A percentile compares a stretch with the other conserved stretches of the same genome.
Evolutionary conservation across 768 basidiomycete genomes (phyloP).

Genomic region (Naganishia onofrii): DNA sequence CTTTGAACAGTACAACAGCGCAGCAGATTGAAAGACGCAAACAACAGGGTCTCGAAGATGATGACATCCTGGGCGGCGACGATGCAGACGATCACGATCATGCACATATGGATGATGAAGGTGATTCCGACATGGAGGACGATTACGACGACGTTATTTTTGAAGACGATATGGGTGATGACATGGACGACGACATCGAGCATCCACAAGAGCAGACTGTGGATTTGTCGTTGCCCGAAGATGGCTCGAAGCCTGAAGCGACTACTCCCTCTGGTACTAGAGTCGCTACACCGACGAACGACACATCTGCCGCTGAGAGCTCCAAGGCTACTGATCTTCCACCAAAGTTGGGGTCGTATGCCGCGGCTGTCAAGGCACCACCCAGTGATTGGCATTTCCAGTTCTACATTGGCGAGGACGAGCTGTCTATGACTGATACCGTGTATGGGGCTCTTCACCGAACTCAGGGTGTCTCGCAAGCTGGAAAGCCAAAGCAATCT

Average conservation of each 20-base stretch:
- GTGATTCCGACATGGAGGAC: conserved; percentile 24
- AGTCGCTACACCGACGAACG: conserved; percentile 76
- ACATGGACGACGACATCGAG: conserved; percentile 65
- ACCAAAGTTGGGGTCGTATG: conserved; percentile 64
- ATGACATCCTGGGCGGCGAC: conserved; percentile 59
- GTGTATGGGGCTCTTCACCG: conserved; percentile 96
- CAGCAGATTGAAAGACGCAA: neutral
- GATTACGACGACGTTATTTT: neutral
- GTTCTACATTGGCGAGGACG: conserved; percentile 87
- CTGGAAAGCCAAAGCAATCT: conserved; percentile 20
- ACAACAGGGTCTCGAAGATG: neutral
- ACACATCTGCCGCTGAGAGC: conserved; percentile 50
- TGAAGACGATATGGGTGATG: conserved; percentile 67
- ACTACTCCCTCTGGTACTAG: conserved; percentile 96
- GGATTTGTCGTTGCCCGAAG: conserved; percentile 74
- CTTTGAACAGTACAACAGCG: conserved; percentile 8
- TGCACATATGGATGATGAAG: conserved; percentile 36
- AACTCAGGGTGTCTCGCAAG: conserved; percentile 57
- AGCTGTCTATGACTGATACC: conserved; percentile 79
- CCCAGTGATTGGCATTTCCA: conserved; percentile 96
- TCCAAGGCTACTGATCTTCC: conserved; percentile 39
- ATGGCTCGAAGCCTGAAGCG: conserved; percentile 89
- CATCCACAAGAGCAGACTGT: conserved; percentile 77
- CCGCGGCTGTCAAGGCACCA: conserved; percentile 86
- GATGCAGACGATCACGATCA: conserved; percentile 45